Evolutionary conservation across 1,139 yeast species (phyloP).

Genomic region (Meyerozyma athensensis): DNA sequence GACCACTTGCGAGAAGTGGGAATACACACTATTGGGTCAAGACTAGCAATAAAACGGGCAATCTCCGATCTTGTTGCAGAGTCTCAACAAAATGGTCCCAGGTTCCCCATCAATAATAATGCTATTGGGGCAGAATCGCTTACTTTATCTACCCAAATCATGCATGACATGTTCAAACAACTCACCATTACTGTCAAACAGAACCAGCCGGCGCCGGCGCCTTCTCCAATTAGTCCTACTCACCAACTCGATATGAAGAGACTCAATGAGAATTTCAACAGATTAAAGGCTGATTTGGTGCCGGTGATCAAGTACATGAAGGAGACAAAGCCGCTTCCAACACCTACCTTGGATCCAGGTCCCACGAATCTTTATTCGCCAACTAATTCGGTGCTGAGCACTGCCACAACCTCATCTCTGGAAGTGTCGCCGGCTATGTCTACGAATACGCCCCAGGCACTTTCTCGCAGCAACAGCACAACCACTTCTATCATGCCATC

Average conservation of each 20-base stretch:
- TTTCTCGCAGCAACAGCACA: conserved; percentile 14
- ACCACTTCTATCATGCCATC: conserved; percentile 6
- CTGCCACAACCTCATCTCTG: conserved; percentile 4
- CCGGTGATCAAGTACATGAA: conserved; percentile 49
- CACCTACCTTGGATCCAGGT: conserved; percentile 41
- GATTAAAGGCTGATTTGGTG: conserved; percentile 47
- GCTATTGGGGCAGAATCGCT: conserved; percentile 33
- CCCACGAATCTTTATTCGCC: conserved; percentile 28
- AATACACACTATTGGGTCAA: conserved; percentile 30
- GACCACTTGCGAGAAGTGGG: conserved; percentile 62
- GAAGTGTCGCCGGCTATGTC: background rate
- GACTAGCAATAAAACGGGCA: conserved; percentile 46
- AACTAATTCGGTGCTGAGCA: conserved; percentile 23
- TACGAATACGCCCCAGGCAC: background rate
- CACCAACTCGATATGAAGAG: conserved; percentile 29
- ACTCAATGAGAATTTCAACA: conserved; percentile 45
- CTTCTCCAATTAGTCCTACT: conserved; percentile 21
- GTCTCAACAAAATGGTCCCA: conserved; percentile 28
- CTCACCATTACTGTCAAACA: conserved; percentile 9
- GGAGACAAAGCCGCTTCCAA: conserved; percentile 54
- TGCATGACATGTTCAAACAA: conserved; percentile 36
- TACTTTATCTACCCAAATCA: conserved; percentile 26
- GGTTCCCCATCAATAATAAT: conserved; percentile 30
- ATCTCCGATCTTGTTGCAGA: conserved; percentile 41
- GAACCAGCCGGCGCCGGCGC: conserved; percentile 8